Evolutionary conservation across 2,329 filamentous ascomycete species (phyloP).

Genomic region (Diaporthe ilicicola): DNA sequence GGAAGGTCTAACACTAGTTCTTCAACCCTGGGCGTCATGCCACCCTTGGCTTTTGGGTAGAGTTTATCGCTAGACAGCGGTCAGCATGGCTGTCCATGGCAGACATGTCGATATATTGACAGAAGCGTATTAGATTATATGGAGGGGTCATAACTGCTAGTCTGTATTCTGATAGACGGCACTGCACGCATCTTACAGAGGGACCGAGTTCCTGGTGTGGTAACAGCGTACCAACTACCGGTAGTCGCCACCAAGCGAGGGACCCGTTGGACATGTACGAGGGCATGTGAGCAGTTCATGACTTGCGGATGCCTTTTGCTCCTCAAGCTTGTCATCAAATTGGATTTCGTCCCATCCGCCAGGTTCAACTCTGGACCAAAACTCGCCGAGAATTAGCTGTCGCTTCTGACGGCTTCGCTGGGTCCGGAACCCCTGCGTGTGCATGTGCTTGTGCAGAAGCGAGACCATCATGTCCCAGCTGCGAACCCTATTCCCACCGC

Average conservation of each 20-base stretch:
- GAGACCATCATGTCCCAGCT: slow-evolving; percentile 16
- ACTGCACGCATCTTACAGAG: neutral
- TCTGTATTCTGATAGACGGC: neutral
- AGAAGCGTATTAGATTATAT: neutral
- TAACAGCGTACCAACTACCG: neutral
- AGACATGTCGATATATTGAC: slow-evolving; percentile 4
- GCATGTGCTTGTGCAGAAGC: slow-evolving; percentile 13
- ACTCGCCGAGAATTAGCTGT: slow-evolving; percentile 4
- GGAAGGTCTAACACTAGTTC: neutral
- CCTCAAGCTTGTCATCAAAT: neutral
- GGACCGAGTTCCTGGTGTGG: slow-evolving; percentile 2
- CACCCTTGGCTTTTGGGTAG: neutral
- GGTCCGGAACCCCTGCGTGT: slow-evolving; percentile 12
- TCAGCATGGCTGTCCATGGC: neutral
- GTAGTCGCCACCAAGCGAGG: neutral
- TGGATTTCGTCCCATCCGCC: neutral
- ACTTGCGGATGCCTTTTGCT: neutral
- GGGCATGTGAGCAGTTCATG: neutral
- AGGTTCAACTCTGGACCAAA: neutral
- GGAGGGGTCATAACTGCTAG: neutral
- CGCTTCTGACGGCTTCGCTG: slow-evolving; percentile 3
- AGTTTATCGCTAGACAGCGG: neutral
- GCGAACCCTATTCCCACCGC: slow-evolving; percentile 11
- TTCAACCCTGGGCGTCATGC: neutral
- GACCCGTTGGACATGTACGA: too few species aligned